These are phyloP conservation scores for Mucor indicus DNA, from an alignment of 371 early-diverging fungal genomes.

Conservation along the genomic window DNA sequence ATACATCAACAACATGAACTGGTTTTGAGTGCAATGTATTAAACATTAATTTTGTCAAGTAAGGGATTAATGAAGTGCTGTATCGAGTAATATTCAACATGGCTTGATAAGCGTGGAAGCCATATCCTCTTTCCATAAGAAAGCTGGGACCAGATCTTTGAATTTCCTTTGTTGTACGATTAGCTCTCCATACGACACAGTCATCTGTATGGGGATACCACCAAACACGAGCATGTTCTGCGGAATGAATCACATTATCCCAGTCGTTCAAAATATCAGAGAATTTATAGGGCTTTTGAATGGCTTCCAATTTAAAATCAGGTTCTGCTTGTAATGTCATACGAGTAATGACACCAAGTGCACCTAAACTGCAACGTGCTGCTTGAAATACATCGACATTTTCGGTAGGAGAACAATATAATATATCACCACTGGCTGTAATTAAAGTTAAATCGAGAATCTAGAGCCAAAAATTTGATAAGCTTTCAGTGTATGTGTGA, in stretches of 20 bases:
- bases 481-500: not conserved
- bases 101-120: slow-evolving; percentile 66
- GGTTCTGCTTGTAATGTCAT: slow-evolving; percentile 73
- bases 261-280: slow-evolving; percentile 57
- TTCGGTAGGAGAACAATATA: slow-evolving; percentile 46
- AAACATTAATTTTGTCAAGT: slow-evolving; percentile 56
- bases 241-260: slow-evolving; percentile 54
- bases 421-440: slow-evolving; percentile 51
- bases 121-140: slow-evolving; percentile 52
- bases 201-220: slow-evolving; percentile 85
- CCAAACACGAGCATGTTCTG: slow-evolving; percentile 83
- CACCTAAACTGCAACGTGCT: slow-evolving; percentile 74
- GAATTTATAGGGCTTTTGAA: slow-evolving; percentile 64
- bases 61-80: slow-evolving; percentile 58
- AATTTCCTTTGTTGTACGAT: slow-evolving; percentile 53
- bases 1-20: slow-evolving; percentile 58
- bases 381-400: slow-evolving; percentile 64
- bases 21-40: slow-evolving; percentile 43
- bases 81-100: slow-evolving; percentile 62
- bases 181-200: slow-evolving; percentile 75
- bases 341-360: slow-evolving; percentile 72
- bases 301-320: slow-evolving; percentile 65
- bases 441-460: slow-evolving; percentile 60
- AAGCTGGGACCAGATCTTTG: slow-evolving; percentile 29
- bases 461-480: slow-evolving; percentile 15